phyloP scores from a whole-genome alignment of 805 yeast species.

The Yarrowia bubula region DNA sequence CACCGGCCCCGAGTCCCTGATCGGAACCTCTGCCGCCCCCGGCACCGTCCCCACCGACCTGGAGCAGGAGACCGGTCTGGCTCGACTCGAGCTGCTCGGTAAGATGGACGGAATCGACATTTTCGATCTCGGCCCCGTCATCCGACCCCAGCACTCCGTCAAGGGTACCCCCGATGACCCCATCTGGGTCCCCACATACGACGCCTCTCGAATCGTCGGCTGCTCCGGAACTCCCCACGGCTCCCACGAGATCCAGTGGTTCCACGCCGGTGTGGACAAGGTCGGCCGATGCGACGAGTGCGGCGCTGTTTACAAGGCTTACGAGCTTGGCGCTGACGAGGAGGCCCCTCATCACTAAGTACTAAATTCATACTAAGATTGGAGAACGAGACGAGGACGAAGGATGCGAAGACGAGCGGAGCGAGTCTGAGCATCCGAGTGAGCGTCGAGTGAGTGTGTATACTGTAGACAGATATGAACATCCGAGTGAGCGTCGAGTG shows the following conservation, averaged over 20 bases:
- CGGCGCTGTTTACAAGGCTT: conserved; percentile 82
- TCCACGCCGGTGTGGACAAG: conserved; percentile 77
- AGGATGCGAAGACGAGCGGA: neutral
- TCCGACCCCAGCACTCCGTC: conserved; percentile 63
- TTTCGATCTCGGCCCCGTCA: conserved; percentile 75
- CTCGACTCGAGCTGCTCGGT: conserved; percentile 91
- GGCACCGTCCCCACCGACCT: conserved; percentile 89
- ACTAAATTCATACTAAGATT: too few relatives aligned
- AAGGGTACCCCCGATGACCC: conserved; percentile 90
- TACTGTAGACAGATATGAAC: too few relatives aligned
- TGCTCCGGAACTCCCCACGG: conserved; percentile 95
- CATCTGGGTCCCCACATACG: conserved; percentile 82
- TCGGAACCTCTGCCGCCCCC: conserved; percentile 84
- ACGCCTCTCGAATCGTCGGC: conserved; percentile 92
- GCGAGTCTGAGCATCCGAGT: neutral
- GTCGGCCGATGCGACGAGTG: conserved; percentile 98
- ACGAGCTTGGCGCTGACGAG: conserved; percentile 26
- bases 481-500: too few relatives aligned
- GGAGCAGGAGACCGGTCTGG: conserved; percentile 98
- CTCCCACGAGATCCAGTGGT: conserved; percentile 88
- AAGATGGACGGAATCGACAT: conserved; percentile 93
- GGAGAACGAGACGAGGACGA: neutral
- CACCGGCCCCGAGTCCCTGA: conserved; percentile 68
- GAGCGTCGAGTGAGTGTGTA: too few relatives aligned
- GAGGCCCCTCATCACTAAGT: conserved; percentile 26